Evolutionary conservation across 192 early-diverging fungal species (phyloP), one percentile per base, ranked within the genome.

Genomic region (Backusella psychrophila): DNA sequence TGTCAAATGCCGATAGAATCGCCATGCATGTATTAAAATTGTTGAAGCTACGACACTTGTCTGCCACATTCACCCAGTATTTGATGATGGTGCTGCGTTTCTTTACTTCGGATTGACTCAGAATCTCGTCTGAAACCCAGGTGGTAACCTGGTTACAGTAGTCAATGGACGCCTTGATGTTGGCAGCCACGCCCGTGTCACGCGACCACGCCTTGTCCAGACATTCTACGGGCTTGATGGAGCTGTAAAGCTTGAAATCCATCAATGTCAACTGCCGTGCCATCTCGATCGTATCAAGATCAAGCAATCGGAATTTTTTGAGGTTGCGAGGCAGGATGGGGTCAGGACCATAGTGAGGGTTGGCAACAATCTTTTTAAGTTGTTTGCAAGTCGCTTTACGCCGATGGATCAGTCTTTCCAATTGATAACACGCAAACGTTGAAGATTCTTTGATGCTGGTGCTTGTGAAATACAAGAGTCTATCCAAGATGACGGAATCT

Each of bases 21-120:
- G 96, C 91, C 85, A 95, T 95, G 35, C 97, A 88, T 6, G 95
- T 94, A 82, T 95, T 96, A 75, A 95, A 99, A 88, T 99, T 99
- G 85, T 99, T 97, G 15, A 97, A 81, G 29, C 79, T 74, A 31
- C 91, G 91, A 85, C 96, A 95, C 79, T 88, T 80, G 85, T 95
- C 93, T 36, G 93, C 93, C 75, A 98, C 89, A n/a, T 87, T 83
- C 36, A 98, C 93, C 81, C 95, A 94, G 82, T 93, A 91, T 83
- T 96, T 96, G 52, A 98, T 88, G 26, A 93, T 77, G 0, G 79
- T 76, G 3, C 89, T 89, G 56, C 97, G 91, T 67, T 91, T 93
- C 84, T 94, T 94, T 63, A 93, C 75, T 53, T 98, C 97, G 29
- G 85, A 77, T 83, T 97, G 94, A 38, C 85, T 80, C 38, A 99